Base-by-base conservation (phyloP, 2,329 filamentous ascomycete species). In the Penicillium capsulatum region DNA sequence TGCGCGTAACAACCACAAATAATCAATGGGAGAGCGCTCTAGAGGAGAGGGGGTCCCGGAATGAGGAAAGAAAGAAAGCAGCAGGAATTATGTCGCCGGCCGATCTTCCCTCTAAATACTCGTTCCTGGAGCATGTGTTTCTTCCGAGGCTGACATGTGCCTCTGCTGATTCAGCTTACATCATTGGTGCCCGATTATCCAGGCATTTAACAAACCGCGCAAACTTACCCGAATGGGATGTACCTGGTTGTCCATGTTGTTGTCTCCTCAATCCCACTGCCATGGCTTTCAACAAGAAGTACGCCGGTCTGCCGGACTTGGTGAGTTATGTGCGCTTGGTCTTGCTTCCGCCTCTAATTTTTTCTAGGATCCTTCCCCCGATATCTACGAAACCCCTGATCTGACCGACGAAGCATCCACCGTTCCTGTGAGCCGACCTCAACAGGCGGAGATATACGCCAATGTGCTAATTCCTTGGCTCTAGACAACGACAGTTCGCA, bases 301-400 rank as follows among this genome's bases (percentile, higher is more conserved):
- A 91, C 61, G 85, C 86, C 35, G 83, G 81, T 40, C 70, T 92
- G 49, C 86, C 86, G 41, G 86, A 91, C 63, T 69, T 92, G 64
- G 86, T 90, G 70, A 45, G 63, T 46, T 19, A 17, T 16, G 28
- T 20, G 6, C 1, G 11, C 11, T 5, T 8, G 19, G 8, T 11
- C 9, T 6, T 17, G 14, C 4, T 11, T 10, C 13, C 13, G 11
- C 11, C 17, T 22, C 26, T 31, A 36, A 8, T 17, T 17, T 39
- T 52, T 19, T 13, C 19, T 15, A 94, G 86, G 90, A 96, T 68
- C 85, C 84, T 38, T 89, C 90, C 17, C 90, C 90, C 51, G 92
- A 97, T 60, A 87, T 95, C 57, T 97, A 96, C 73, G 91, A 97
- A 68, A 97, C 92, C 11, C 90, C 91, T 51, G 90, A 94, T 40